Base-by-base conservation (phyloP, 345 rosid genomes). In the Linum trigynum region DNA sequence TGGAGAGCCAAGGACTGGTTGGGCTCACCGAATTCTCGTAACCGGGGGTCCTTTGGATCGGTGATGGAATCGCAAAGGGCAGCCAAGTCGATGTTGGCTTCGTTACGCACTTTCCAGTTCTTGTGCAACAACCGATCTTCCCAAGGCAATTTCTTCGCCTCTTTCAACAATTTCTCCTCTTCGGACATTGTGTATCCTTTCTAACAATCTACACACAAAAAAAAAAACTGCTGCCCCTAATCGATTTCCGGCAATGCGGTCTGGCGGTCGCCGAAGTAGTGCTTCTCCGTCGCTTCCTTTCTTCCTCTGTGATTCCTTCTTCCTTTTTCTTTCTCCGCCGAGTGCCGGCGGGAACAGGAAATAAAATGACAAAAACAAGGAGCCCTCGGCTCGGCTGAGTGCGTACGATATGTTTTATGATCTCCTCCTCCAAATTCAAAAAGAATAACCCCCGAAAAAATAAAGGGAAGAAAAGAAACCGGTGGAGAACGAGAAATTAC, bases 121-220 rank as follows among this genome's bases (percentile, higher is more conserved):
- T 91, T 94, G 82, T 94, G 99, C 17, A 81, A 69, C 48, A 94
- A 70, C 39, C 99, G 95, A 87, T 88, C 99, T 71, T 94, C 99
- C 99, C 99, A 94, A 7, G 99, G 92, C 67, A 94, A 81, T 62
- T 94, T 94, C 90, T 89, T 94, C 62, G 99, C 99, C 80, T 94
- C 99, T 76, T 83, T 87, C 75, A 94, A 70, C 68, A 91, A 67
- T 77, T 85, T 94, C 74, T 94, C 99, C 71, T 94, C 99, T 75
- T 94, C 99, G 48, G 99, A 84, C 98, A 91, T 91, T 80, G 68
- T 17, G 38, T 37, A 2, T 16, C 61, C 61, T 73, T 32, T 53
- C 36, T 38, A 35, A 62, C 56, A 38, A 65, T 38, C 16, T 35
- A 59, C 16, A 39, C 41, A 35, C 48, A 71, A 61, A 23, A 23